Base-by-base conservation (phyloP, 139 green algal species). In the Coelastrella sp. region DNA sequence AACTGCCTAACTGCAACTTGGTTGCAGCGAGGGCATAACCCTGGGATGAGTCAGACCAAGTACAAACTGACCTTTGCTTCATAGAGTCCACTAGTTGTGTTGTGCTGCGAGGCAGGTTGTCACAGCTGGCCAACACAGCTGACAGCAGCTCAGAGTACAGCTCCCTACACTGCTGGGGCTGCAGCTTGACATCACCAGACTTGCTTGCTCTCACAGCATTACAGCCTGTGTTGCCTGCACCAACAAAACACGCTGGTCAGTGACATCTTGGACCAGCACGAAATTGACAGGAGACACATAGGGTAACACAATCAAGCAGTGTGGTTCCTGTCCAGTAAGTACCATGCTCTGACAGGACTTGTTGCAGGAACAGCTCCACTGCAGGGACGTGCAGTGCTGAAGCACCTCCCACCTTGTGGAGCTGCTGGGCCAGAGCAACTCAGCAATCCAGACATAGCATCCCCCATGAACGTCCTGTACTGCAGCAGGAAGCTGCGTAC, bases 81-180 rank as follows among this genome's bases (percentile, higher is more conserved):
- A 95, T 84, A 5, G 57, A 73, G 61, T 47, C 83, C 32, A 89
- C 92, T 66, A 92, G 71, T 0, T 85, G 73, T 4, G 90, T 91
- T 3, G 68, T 68, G 16, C 59, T 76, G 4, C 92, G 89, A 73
- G 92, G 88, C 8, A 89, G 78, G 80, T 95, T 93, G 20, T 96
- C 95, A 68, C 93, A 97, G 92, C 93, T 96, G n/a, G 92, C 92
- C 75, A 98, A 93, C 90, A 98, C 93, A 22, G 92, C 93, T 7
- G 76, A 87, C 59, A 98, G 85, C n/a, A 98, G 88, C 14, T 89
- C 65, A 0, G 80, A 87, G 80, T 97, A 89, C 80, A 97, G 85
- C 81, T 77, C 82, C 3, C 56, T 73, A 54, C 83, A 73, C 73
- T 54, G 61, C 11, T 3, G 54, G 2, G 65, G 60, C 11, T 90